Conservation (phyloP, 1,139 yeast genomes). For the Saccharomyces pastorianus region DNA sequence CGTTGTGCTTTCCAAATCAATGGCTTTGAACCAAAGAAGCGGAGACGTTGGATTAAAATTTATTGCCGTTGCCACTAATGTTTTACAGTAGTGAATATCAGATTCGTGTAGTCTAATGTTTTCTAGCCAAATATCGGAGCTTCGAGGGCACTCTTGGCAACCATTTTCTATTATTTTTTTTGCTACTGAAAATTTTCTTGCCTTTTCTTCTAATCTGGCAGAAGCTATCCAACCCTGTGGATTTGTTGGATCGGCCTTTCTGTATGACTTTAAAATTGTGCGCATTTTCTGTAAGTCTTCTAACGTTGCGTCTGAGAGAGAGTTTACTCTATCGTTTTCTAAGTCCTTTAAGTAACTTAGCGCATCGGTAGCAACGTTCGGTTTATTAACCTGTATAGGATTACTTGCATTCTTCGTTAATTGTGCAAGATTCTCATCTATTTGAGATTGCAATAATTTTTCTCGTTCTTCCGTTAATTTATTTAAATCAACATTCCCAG, state of each 20-base stretch:
- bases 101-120: slow-evolving; percentile 55
- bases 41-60: slow-evolving; percentile 48
- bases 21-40: slow-evolving; percentile 65
- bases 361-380: slow-evolving; percentile 29
- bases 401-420: slow-evolving; percentile 4
- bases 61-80: slow-evolving; percentile 61
- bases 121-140: slow-evolving; percentile 78
- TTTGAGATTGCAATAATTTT: slow-evolving; percentile 29
- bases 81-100: slow-evolving; percentile 41
- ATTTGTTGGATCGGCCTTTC: slow-evolving; percentile 65
- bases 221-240: slow-evolving; percentile 85
- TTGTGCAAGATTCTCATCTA: slow-evolving; percentile 31
- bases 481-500: slow-evolving; percentile 28
- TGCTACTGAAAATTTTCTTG: slow-evolving; percentile 51
- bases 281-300: slow-evolving; percentile 53
- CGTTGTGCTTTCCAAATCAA: slow-evolving; percentile 52
- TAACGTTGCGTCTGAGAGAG: slow-evolving; percentile 4
- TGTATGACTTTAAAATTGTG: slow-evolving; percentile 53
- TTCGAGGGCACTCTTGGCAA: slow-evolving; percentile 56
- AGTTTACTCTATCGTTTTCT: slow-evolving; percentile 11
- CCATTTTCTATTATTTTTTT: slow-evolving; percentile 60
- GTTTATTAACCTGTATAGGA: background rate
- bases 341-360: slow-evolving; percentile 36
- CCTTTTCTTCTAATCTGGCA: slow-evolving; percentile 69
- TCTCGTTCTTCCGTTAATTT: slow-evolving; percentile 35